Evolutionary conservation across 257 asterid species (phyloP).

Genomic region (Nicotiana tomentosiformis): DNA sequence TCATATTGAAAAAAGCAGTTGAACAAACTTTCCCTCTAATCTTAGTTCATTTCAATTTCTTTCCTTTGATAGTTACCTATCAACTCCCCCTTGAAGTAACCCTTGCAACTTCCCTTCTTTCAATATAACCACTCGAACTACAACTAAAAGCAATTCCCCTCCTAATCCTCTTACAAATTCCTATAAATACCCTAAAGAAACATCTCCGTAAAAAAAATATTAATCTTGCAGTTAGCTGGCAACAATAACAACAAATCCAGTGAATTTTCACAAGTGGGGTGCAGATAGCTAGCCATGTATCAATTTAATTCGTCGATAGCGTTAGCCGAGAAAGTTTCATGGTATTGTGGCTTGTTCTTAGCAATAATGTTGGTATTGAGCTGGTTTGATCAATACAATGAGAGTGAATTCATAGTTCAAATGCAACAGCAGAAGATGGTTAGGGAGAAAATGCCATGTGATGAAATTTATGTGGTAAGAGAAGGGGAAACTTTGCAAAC

Average conservation of each 20-base stretch:
- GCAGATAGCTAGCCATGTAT: conserved; percentile 17
- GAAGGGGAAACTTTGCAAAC: conserved; percentile 84
- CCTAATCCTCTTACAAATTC: conserved; percentile 14
- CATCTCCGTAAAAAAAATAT: not conserved
- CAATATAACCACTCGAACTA: conserved; percentile 42
- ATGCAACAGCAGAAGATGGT: not conserved
- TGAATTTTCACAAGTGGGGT: too few species aligned
- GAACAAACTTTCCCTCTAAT: conserved; percentile 32
- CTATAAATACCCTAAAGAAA: conserved; percentile 12
- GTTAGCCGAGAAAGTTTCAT: conserved; percentile 30
- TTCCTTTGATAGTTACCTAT: conserved; percentile 20
- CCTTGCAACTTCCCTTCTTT: conserved; percentile 7
- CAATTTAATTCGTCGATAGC: conserved; percentile 22
- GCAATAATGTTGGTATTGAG: conserved; percentile 32
- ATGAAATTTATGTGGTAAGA: conserved; percentile 64
- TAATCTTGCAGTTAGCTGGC: not conserved
- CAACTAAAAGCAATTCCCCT: conserved; percentile 12
- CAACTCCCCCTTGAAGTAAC: conserved; percentile 9
- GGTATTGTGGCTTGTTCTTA: conserved; percentile 34
- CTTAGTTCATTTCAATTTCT: conserved; percentile 9
- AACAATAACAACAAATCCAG: too few species aligned
- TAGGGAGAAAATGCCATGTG: conserved; percentile 32
- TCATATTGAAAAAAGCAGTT: conserved; percentile 42
- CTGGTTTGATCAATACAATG: conserved; percentile 26
- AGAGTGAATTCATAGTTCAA: conserved; percentile 18